A percentile compares a stretch with the other conserved stretches of the same genome.
phyloP scores from a whole-genome alignment of 805 yeast genomes.

The Pichia nanzhaoensis region DNA sequence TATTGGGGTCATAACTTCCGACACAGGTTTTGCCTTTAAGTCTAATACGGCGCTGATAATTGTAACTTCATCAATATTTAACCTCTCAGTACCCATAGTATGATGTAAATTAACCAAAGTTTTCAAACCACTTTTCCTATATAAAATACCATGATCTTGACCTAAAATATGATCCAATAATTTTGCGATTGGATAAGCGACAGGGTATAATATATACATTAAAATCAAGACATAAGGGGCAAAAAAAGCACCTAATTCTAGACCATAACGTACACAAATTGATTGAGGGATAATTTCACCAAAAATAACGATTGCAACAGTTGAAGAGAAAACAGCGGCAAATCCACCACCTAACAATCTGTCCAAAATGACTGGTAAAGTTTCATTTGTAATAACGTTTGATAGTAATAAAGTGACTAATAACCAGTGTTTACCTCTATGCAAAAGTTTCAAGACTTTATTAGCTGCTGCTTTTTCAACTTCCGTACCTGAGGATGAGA shows the following conservation, averaged over 20 bases:
- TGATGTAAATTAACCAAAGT: conserved; percentile 88
- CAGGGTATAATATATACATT: conserved; percentile 87
- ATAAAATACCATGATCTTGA: conserved; percentile 93
- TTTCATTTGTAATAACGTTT: conserved; percentile 90
- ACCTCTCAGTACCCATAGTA: conserved; percentile 91
- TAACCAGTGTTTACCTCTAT: conserved; percentile 93
- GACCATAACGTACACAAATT: conserved; percentile 85
- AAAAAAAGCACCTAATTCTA: conserved; percentile 83
- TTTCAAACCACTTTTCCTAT: conserved; percentile 87
- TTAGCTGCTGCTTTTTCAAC: conserved; percentile 61
- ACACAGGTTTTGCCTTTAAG: conserved; percentile 83
- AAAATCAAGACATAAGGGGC: conserved; percentile 78
- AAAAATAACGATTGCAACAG: conserved; percentile 85
- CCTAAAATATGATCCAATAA: conserved; percentile 79
- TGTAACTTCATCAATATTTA: conserved; percentile 93
- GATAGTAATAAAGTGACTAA: conserved; percentile 79
- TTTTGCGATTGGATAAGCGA: conserved; percentile 84
- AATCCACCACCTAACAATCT: conserved; percentile 94
- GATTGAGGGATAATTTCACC: conserved; percentile 97
- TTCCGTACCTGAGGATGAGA: conserved; percentile 77
- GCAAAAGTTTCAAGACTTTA: conserved; percentile 64
- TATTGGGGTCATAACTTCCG: conserved; percentile 90
- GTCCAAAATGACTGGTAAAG: conserved; percentile 89
- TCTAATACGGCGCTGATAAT: conserved; percentile 91
- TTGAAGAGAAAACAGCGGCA: conserved; percentile 93